Conservation (phyloP, 371 early-diverging fungal species). For the Syncephalastrum sp. region DNA sequence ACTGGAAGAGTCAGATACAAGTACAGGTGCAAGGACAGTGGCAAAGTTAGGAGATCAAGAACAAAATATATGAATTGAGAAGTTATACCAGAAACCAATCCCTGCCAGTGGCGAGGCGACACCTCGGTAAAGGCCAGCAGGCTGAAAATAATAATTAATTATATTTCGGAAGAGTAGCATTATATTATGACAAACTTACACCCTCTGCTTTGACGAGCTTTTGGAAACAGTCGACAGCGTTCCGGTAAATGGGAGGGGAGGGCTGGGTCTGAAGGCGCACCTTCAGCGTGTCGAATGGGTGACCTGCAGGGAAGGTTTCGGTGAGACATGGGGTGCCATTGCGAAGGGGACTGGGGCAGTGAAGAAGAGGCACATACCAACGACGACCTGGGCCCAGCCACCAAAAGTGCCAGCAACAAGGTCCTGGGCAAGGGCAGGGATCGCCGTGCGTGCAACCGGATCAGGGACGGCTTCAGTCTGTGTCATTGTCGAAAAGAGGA, state of each 20-base stretch:
- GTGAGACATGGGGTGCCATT: not conserved
- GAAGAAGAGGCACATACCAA: conserved; percentile 46
- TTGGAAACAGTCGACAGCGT: conserved; percentile 73
- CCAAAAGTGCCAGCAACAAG: conserved; percentile 83
- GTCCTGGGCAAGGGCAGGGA: conserved; percentile 61
- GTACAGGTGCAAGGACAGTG: too few relatives aligned
- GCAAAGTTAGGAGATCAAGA: not conserved
- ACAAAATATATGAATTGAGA: not conserved
- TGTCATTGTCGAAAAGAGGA: too few relatives aligned
- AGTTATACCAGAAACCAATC: conserved; percentile 76
- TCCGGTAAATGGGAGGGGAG: conserved; percentile 64
- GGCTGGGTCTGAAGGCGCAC: conserved; percentile 83
- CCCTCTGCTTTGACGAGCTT: conserved; percentile 75
- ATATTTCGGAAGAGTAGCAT: not conserved
- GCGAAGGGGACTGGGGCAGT: not conserved
- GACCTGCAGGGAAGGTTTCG: conserved; percentile 37
- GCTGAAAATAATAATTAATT: conserved; percentile 23
- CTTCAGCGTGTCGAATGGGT: conserved; percentile 80
- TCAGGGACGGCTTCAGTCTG: too few relatives aligned
- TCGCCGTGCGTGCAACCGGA: conserved; percentile 11
- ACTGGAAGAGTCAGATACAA: conserved; percentile 23
- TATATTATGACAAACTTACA: conserved; percentile 31
- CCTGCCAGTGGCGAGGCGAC: conserved; percentile 82
- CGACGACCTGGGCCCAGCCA: conserved; percentile 84
- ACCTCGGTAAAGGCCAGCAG: conserved; percentile 80